Evolutionary conservation across 108 stramenopile species (phyloP), one percentile per base, ranked within the genome.

Genomic region (Schizochytrium sp.): DNA sequence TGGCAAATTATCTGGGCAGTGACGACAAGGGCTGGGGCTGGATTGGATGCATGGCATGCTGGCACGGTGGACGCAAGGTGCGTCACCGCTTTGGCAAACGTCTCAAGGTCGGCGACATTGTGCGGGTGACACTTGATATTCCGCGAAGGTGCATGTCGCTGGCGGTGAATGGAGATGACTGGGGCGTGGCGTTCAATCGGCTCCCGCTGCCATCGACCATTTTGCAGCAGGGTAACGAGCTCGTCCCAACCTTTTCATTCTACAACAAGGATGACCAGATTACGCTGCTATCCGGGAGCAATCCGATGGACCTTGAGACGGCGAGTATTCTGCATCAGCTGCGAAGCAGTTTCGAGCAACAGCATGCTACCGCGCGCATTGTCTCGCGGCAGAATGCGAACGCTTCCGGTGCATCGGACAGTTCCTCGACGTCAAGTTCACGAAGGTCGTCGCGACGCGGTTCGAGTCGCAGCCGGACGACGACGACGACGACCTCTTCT

Each of bases 181-280:
- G 76, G 76, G 76, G 76, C 45, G 76, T 83, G 19, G 76, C 76
- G 4, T 83, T 83, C 4, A 83, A 83, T 23, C 76, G 76, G 18
- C 76, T 83, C 6, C 76, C 76, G 10, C 23, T 83, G 4, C 76
- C 76, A 16, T 53, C 48, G n/a, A 83, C 76, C 6, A 53, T 83
- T 47, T 23, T 83, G 76, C 45, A 83, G 76, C 76, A 21, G 19
- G 76, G 76, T 3, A 83, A 83, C 23, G 76, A 83, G 51, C 76
- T 83, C 12, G 51, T 83, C 0, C 76, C 76, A 10, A 83, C 76
- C 23, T 83, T 83, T 83, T 83, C 76, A 34, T 83, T 83, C 48
- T 83, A 83, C 76, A 83, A 83, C 76, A 83, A 83, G 76, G 76
- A 83, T 12, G 76, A 83, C 23, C 76, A 83, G 76, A 83, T 83